Evolutionary conservation across 805 yeast species (phyloP).

Genomic region (Barnettozyma botsteinii): DNA sequence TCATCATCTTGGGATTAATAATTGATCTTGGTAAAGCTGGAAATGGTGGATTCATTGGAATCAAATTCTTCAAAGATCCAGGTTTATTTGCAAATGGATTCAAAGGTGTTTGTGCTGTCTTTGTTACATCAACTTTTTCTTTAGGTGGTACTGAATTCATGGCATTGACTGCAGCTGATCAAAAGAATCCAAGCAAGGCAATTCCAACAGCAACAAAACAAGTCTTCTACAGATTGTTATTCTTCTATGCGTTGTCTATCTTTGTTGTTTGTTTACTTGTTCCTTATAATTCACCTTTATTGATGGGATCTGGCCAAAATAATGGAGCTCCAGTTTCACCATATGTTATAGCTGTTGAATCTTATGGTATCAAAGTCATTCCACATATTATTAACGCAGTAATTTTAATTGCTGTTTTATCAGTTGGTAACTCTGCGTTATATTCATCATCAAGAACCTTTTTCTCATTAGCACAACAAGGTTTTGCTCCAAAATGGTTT

Average conservation of each 20-base stretch:
- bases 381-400: slow-evolving; percentile 74
- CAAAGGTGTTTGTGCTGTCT: slow-evolving; percentile 60
- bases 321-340: slow-evolving; percentile 57
- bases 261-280: slow-evolving; percentile 54
- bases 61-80: slow-evolving; percentile 51
- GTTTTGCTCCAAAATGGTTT: slow-evolving; percentile 52
- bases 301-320: slow-evolving; percentile 45
- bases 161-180: slow-evolving; percentile 65
- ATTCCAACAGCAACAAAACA: slow-evolving; percentile 62
- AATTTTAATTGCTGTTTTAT: slow-evolving; percentile 63
- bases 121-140: slow-evolving; percentile 58
- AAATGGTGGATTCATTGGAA: slow-evolving; percentile 53
- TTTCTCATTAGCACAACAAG: slow-evolving; percentile 64
- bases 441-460: slow-evolving; percentile 70
- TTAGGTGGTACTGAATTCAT: slow-evolving; percentile 63
- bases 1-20: slow-evolving; percentile 49
- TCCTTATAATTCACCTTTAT: slow-evolving; percentile 47
- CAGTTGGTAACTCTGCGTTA: slow-evolving; percentile 73
- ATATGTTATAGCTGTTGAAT: slow-evolving; percentile 60
- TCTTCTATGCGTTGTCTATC: slow-evolving; percentile 51
- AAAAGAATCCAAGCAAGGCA: slow-evolving; percentile 50
- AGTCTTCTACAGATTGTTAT: slow-evolving; percentile 56
- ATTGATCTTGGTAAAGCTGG: slow-evolving; percentile 56
- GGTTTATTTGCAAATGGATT: slow-evolving; percentile 42
- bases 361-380: slow-evolving; percentile 46